These are phyloP conservation scores for Malus sieversii DNA, from an alignment of 306 rosid genomes.

Conservation along the genomic window DNA sequence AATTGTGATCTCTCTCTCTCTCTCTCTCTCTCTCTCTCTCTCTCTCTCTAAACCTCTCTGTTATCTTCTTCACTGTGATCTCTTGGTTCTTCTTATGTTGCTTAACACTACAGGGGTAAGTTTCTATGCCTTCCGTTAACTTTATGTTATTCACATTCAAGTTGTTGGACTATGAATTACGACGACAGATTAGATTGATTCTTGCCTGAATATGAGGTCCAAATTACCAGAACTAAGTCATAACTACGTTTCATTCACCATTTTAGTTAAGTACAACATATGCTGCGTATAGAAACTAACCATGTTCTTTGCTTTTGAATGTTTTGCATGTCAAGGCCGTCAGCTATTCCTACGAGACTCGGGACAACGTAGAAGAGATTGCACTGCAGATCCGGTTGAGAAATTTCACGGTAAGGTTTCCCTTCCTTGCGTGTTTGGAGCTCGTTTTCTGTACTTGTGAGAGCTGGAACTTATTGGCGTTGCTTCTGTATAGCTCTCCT, in stretches of 20 bases:
- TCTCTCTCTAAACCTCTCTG: too few relatives aligned
- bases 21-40: too few relatives aligned
- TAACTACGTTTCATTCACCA: too few relatives aligned
- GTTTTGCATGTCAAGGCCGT: background rate
- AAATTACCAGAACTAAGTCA: background rate
- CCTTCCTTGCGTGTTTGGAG: background rate
- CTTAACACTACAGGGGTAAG: background rate
- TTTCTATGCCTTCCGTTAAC: background rate
- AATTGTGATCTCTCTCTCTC: too few relatives aligned
- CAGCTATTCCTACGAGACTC: background rate
- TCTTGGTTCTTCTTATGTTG: too few relatives aligned
- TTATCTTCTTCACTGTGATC: too few relatives aligned
- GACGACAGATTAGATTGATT: too few relatives aligned
- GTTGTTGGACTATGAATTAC: too few relatives aligned
- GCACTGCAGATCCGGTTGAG: background rate
- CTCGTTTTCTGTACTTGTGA: background rate
- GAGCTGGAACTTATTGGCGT: slow-evolving; percentile 1
- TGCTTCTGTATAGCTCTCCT: background rate
- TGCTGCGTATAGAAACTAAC: too few relatives aligned
- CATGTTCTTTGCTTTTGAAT: background rate
- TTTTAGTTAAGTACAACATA: too few relatives aligned
- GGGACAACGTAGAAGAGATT: background rate
- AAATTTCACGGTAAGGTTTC: background rate
- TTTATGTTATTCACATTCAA: background rate
- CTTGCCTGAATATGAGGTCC: background rate